These are phyloP conservation scores for Rosa lucieae DNA, from an alignment of 306 rosid species.

Conservation along the genomic window DNA sequence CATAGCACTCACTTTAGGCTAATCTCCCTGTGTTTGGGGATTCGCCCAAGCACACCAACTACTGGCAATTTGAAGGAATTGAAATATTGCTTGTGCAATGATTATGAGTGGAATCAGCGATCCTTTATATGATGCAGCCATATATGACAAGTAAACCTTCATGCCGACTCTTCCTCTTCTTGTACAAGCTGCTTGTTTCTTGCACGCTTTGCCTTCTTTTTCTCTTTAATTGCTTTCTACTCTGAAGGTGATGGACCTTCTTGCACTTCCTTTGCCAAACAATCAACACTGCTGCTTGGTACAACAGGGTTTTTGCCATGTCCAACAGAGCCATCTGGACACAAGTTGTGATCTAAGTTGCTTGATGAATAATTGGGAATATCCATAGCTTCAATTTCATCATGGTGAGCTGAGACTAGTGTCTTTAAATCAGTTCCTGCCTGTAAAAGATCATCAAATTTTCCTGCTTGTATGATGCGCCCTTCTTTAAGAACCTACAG, in stretches of 20 bases:
- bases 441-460: slow-evolving; percentile 90
- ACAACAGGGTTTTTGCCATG: slow-evolving; percentile 45
- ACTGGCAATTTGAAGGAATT: no score
- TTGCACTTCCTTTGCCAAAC: slow-evolving; percentile 82
- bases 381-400: slow-evolving; percentile 99
- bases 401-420: slow-evolving; percentile 93
- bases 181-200: slow-evolving; percentile 96
- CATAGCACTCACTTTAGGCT: no score
- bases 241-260: slow-evolving; percentile 72
- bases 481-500: slow-evolving; percentile 93
- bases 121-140: slow-evolving; percentile 48
- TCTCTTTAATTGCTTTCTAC: slow-evolving; percentile 75
- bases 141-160: slow-evolving; percentile 77
- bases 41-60: no score
- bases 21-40: no score
- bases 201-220: slow-evolving; percentile 81
- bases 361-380: slow-evolving; percentile 83
- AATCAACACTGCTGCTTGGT: slow-evolving; percentile 55
- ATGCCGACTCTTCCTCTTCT: slow-evolving; percentile 99
- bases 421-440: slow-evolving; percentile 96
- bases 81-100: no score
- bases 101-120: slow-evolving; percentile 34
- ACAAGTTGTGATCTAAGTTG: slow-evolving; percentile 75
- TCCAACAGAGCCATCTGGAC: slow-evolving; percentile 48
- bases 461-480: slow-evolving; percentile 84